Conservation (phyloP, 108 stramenopile species). For the Seminavis robusta region DNA sequence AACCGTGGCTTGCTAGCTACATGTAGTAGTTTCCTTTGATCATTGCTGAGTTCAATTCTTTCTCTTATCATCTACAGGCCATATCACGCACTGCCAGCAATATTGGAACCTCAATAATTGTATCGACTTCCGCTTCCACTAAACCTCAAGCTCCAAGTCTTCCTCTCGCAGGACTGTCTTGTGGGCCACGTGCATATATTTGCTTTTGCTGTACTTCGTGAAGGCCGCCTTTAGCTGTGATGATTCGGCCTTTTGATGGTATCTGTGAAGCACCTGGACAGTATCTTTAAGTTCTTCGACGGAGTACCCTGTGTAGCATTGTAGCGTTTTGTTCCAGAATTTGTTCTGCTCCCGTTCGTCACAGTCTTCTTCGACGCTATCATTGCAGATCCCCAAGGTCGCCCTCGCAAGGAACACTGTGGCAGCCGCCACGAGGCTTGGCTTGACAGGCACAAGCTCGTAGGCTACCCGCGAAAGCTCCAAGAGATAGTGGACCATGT, state of each 20-base stretch:
- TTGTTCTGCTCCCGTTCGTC: neutral
- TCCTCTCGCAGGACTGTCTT: slow-evolving; percentile 28
- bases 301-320: slow-evolving; percentile 64
- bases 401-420: slow-evolving; percentile 80
- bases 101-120: too few relatives aligned
- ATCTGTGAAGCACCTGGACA: slow-evolving; percentile 45
- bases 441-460: slow-evolving; percentile 20
- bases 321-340: slow-evolving; percentile 58
- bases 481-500: slow-evolving; percentile 69
- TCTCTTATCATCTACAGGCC: too few relatives aligned
- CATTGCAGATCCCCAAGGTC: slow-evolving; percentile 62
- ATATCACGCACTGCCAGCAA: too few relatives aligned
- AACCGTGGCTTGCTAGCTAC: too few relatives aligned
- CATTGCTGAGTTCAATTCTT: too few relatives aligned
- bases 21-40: too few relatives aligned
- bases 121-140: too few relatives aligned
- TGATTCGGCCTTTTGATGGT: slow-evolving; percentile 46
- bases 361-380: slow-evolving; percentile 7
- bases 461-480: slow-evolving; percentile 71
- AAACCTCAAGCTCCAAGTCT: too few relatives aligned
- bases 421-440: slow-evolving; percentile 69
- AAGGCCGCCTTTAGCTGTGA: slow-evolving; percentile 37
- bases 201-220: slow-evolving; percentile 39
- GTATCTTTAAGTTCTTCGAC: slow-evolving; percentile 38
- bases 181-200: slow-evolving; percentile 40